Evolutionary conservation across 352 stramenopile genomes (phyloP), one percentile per base, ranked within the genome.

Genomic region (Pythium chondricola): DNA sequence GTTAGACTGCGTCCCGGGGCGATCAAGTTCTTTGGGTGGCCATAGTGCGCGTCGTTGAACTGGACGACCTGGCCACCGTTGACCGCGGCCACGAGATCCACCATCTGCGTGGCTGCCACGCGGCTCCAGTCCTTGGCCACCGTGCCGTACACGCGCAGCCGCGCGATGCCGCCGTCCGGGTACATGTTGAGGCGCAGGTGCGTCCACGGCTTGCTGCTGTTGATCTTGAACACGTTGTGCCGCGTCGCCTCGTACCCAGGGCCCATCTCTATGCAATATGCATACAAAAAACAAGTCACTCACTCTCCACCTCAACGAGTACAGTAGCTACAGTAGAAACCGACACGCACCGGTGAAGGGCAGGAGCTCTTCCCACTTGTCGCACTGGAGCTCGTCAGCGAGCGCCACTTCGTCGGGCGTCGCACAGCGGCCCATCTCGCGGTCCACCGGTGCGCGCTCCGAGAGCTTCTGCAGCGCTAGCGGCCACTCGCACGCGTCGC

Each of bases 31-130:
- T 78, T 88, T n/a, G 94, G 91, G 35, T 97, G 79, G 17, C 93
- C 94, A 57, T 96, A 98, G 65, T 98, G 93, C 30, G 92, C 88
- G 56, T 98, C 93, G 38, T 93, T 97, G 58, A 90, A 98, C 24
- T 58, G 66, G 18, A 98, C 37, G 20, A 93, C 92, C 2, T 75
- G 65, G 3, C 93, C 91, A 18, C 94, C 94, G 48, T 96, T 59
- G 20, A 77, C 73, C 11, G 83, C 62, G 22, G 75, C 83, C 9
- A 93, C 92, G 2, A 98, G 60, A 63, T 98, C 93, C 6, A 93
- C 51, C 51, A 85, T 60, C 50, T 83, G 61, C 21, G 62, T 67
- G 22, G 36, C 42, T 11, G 58, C 43, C 29, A 95, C 65, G 18
- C 60, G 59, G 9, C 56, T 64, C 77, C 81, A 93, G 63, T 89